phyloP scores from a whole-genome alignment of 495 filamentous ascomycete species.

The Bombardia bombarda region DNA sequence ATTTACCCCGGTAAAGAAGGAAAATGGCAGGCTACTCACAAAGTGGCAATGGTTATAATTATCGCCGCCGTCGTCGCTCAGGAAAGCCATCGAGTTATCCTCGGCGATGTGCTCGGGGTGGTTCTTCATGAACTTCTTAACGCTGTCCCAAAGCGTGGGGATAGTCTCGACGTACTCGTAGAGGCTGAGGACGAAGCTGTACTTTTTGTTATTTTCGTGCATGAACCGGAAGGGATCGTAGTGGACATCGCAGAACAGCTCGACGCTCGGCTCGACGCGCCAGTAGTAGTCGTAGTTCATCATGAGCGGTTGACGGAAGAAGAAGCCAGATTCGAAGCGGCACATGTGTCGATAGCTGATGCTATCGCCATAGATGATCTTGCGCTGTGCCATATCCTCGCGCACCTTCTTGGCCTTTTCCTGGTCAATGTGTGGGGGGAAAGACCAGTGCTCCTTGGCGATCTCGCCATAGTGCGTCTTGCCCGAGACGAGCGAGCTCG shows the following conservation, averaged over 20 bases:
- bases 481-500: constrained; percentile 79
- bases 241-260: constrained; percentile 78
- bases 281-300: constrained; percentile 87
- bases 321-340: constrained; percentile 88
- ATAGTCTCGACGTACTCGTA: constrained; percentile 97
- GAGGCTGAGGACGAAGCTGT: constrained; percentile 81
- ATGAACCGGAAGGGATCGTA: constrained; percentile 83
- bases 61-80: constrained; percentile 83
- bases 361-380: constrained; percentile 94
- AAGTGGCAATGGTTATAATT: constrained; percentile 97
- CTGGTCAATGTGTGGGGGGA: constrained; percentile 78
- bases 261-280: constrained; percentile 83
- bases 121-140: constrained; percentile 81
- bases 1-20: no score
- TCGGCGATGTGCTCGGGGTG: constrained; percentile 81
- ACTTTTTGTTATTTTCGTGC: constrained; percentile 83
- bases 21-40: constrained; percentile 45
- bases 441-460: constrained; percentile 81
- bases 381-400: constrained; percentile 73
- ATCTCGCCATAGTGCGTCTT: constrained; percentile 84
- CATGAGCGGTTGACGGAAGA: constrained; percentile 79
- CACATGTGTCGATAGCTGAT: constrained; percentile 92
- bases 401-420: constrained; percentile 74
- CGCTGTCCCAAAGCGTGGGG: constrained; percentile 87
- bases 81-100: constrained; percentile 80